Evolutionary conservation across 805 yeast genomes (phyloP).

Genomic region (Tetrapisispora taiwanensis): DNA sequence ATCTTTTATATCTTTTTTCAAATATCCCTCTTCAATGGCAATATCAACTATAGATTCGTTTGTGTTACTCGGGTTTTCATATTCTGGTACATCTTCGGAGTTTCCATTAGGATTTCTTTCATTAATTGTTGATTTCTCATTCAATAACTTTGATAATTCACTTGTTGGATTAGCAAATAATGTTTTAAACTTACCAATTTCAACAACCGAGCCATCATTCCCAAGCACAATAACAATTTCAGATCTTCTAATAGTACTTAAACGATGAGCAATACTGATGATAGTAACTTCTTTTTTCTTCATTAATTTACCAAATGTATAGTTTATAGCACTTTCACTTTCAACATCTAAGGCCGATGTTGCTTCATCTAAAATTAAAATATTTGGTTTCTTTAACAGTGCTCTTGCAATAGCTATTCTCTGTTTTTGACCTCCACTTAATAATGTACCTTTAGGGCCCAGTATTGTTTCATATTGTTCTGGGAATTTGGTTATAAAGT

Average conservation of each 20-base stretch:
- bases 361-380: conserved; percentile 74
- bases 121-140: conserved; percentile 27
- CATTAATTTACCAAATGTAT: conserved; percentile 58
- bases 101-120: conserved; percentile 5
- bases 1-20: background rate
- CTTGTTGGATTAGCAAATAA: conserved; percentile 40
- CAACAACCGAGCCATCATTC: conserved; percentile 70
- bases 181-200: conserved; percentile 53
- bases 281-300: conserved; percentile 57
- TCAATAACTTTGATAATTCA: conserved; percentile 31
- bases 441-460: conserved; percentile 52
- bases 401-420: conserved; percentile 84
- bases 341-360: conserved; percentile 78
- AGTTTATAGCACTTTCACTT: conserved; percentile 68
- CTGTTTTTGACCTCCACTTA: conserved; percentile 94
- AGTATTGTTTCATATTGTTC: conserved; percentile 56
- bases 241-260: conserved; percentile 82
- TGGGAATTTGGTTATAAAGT: conserved; percentile 51
- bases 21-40: background rate
- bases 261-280: conserved; percentile 86
- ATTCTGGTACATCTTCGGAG: background rate
- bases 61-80: background rate
- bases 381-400: conserved; percentile 59
- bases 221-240: conserved; percentile 78
- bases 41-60: background rate